A percentile compares a stretch with the other conserved stretches of the same genome.
Conservation (phyloP, 306 rosid species). For the Prunus davidiana region DNA sequence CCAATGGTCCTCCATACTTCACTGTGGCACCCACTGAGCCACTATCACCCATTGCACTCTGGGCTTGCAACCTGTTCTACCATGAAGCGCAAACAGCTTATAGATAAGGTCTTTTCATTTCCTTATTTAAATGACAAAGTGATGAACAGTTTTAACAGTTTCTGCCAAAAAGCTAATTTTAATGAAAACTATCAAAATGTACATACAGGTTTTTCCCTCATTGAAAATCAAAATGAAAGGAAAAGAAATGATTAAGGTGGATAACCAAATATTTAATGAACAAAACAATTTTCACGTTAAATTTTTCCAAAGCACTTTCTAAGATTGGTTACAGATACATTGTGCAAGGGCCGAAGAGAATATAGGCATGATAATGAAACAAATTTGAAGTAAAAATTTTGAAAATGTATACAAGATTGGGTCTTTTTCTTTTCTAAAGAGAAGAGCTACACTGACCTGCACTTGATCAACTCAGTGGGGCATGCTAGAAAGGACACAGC, state of each 20-base stretch:
- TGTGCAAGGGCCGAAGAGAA: background rate
- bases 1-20: conserved; percentile 92
- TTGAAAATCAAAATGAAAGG: background rate
- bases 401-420: background rate
- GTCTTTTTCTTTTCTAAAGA: background rate
- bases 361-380: background rate
- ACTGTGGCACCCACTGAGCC: conserved; percentile 53
- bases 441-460: conserved; percentile 59
- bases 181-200: background rate
- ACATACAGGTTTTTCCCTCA: background rate
- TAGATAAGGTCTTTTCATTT: background rate
- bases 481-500: conserved; percentile 94
- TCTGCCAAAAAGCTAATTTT: background rate
- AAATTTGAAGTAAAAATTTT: background rate
- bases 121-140: background rate
- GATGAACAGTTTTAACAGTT: background rate
- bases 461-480: conserved; percentile 91
- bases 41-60: conserved; percentile 65
- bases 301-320: background rate
- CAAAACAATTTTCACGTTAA: background rate
- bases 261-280: background rate
- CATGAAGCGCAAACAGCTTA: conserved; percentile 9
- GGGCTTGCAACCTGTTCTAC: conserved; percentile 83
- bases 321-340: background rate
- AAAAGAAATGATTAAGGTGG: background rate